These are phyloP conservation scores for Plasmodium gallinaceum DNA, from an alignment of 169 alveolate species.

Conservation along the genomic window DNA sequence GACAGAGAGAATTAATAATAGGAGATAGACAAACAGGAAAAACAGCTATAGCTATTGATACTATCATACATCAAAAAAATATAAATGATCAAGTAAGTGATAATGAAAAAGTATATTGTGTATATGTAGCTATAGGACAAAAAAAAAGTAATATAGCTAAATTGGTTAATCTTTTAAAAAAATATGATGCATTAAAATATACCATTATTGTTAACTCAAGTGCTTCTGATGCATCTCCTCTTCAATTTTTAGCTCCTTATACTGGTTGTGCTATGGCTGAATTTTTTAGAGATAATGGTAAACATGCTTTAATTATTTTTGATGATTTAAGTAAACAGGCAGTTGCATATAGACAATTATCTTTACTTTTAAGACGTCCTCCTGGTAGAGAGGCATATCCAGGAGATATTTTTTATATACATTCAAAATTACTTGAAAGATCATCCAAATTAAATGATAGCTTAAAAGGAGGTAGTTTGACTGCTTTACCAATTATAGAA, in stretches of 20 bases:
- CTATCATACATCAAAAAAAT: constrained; percentile 95
- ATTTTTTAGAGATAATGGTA: constrained; percentile 97
- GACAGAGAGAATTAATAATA: constrained; percentile 98
- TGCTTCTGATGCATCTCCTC: constrained; percentile 99
- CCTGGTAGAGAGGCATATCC: constrained; percentile 98
- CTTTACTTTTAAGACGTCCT: constrained; percentile 95
- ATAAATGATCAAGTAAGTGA: constrained; percentile 87
- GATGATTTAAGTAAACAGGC: constrained; percentile 99
- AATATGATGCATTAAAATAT: constrained; percentile 94
- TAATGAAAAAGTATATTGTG: constrained; percentile 94
- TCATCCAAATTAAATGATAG: constrained; percentile 96
- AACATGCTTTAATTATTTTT: constrained; percentile 96
- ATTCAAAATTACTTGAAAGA: constrained; percentile 96
- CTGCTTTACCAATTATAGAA: constrained; percentile 98
- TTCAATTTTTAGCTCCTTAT: constrained; percentile 98
- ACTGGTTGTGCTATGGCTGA: constrained; percentile 99
- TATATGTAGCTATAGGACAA: constrained; percentile 98
- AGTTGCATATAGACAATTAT: constrained; percentile 97
- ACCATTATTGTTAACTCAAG: constrained; percentile 98
- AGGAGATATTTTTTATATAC: constrained; percentile 98
- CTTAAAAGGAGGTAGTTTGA: constrained; percentile 96
- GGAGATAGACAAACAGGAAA: constrained; percentile 99
- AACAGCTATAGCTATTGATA: constrained; percentile 97
- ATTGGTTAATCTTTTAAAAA: constrained; percentile 90
- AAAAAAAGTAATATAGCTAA: constrained; percentile 97